Base-by-base conservation (phyloP, 2,329 filamentous ascomycete species). In the Chaetothyriales sp. region DNA sequence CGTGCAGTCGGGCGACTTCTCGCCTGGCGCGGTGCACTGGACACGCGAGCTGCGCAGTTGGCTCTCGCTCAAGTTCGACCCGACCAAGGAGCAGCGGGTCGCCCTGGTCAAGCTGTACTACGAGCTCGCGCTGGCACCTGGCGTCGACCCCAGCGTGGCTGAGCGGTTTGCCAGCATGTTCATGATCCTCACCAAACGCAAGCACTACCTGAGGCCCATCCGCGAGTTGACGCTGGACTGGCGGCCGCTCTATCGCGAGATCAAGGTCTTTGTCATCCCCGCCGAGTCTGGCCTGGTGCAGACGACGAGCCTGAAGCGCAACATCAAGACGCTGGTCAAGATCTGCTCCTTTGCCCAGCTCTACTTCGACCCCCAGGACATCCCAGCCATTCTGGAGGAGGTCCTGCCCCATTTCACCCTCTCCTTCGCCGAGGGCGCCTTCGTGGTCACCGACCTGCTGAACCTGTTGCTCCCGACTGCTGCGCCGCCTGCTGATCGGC, bases 151-250 rank as follows among this genome's bases (percentile, higher is more conserved):
- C 48, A 76, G 76, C 53, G 81, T 89, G 7, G 78, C 87, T 3
- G 93, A 98, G 68, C 80, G 90, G 53, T 98, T 98, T 65, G 79
- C 90, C 45, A 92, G 86, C 73, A 96, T 96, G 89, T 90, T 96
- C 63, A 84, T 95, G 68, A 81, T 86, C 9, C 71, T 98, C 60
- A 94, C 89, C n/a, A 93, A 92, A 88, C 89, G 90, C 64, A 95
- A 93, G 65, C 90, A 96, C 69, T 96, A 96, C 66, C 77, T 98
- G 32, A 88, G 86, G 59, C 87, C 90, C 1, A 82, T 84, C 51
- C 86, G 88, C 57, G 93, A 98, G 63, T 74, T 98, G n/a, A 75
- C 78, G 10, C 77, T 98, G 53, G 90, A 98, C 66, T 98, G 92
- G 92, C 80, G 80, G 60, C 90, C 89, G 6, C 72, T 98, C 26